A percentile compares a stretch with the other conserved stretches of the same genome.
These are phyloP conservation scores for Wallacemonas sp. DNA, from an alignment of 208 protist species.

Conservation along the genomic window DNA sequence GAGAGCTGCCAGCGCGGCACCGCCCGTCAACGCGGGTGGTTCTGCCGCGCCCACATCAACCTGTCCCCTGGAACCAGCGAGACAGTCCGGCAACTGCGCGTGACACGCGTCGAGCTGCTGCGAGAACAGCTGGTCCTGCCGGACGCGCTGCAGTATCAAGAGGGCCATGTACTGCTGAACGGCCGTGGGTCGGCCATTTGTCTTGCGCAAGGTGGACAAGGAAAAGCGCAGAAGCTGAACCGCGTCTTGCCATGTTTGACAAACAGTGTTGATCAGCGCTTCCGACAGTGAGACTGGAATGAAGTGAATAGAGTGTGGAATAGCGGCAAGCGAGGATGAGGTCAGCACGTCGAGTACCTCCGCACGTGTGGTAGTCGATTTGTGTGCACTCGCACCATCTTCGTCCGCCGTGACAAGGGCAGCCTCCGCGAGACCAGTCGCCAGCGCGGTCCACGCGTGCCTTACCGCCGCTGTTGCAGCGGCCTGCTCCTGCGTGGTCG, in stretches of 20 bases:
- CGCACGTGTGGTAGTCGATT: neutral
- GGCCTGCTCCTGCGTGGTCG: too few species aligned
- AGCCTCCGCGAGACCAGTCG: neutral
- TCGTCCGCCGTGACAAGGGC: neutral
- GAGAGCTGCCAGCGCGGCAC: slow-evolving; percentile 9
- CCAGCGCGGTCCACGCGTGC: neutral
- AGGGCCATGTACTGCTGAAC: slow-evolving; percentile 54
- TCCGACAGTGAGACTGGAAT: slow-evolving; percentile 43
- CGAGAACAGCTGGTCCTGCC: neutral
- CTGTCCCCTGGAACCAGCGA: slow-evolving; percentile 17
- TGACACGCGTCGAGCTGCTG: neutral
- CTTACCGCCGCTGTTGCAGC: neutral
- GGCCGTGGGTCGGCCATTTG: slow-evolving; percentile 24
- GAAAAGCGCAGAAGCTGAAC: slow-evolving; percentile 41
- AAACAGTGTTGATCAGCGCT: slow-evolving; percentile 30
- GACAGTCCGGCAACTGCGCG: slow-evolving; percentile 16
- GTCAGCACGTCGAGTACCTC: slow-evolving; percentile 1
- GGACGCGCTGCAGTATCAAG: slow-evolving; percentile 25
- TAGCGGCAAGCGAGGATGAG: neutral
- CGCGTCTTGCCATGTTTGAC: slow-evolving; percentile 21
- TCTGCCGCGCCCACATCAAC: too few species aligned
- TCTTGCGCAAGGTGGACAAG: slow-evolving; percentile 28
- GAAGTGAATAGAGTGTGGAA: slow-evolving; percentile 60
- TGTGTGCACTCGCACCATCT: too few species aligned
- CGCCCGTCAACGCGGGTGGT: neutral